Conservation (phyloP, 2,329 filamentous ascomycete genomes). For the Taxawa tesnikishii region DNA sequence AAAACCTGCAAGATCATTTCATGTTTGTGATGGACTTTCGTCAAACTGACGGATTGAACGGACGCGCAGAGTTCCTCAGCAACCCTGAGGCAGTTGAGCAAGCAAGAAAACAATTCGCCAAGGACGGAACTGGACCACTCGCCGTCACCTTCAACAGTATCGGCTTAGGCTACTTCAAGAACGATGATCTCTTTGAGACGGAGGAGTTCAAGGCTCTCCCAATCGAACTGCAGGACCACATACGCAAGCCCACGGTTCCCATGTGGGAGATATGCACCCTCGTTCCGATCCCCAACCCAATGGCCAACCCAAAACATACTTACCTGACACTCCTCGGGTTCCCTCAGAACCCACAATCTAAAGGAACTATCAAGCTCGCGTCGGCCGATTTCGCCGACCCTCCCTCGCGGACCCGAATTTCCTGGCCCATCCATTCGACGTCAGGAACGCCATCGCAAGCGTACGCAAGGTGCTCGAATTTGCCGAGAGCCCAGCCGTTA, state of each 20-base stretch:
- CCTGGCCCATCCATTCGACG: not conserved
- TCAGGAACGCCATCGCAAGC: not conserved
- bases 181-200: not conserved
- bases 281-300: not conserved
- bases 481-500: not conserved
- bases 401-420: not conserved
- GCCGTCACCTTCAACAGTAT: not conserved
- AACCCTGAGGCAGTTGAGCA: not conserved
- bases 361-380: not conserved
- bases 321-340: not conserved
- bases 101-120: not conserved
- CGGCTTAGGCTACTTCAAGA: not conserved
- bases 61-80: not conserved
- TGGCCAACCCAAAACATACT: not conserved
- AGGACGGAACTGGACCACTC: not conserved
- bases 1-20: conserved; percentile 50
- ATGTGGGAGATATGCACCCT: not conserved
- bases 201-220: not conserved
- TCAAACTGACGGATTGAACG: not conserved
- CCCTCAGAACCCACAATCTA: not conserved
- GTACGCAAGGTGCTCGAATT: not conserved
- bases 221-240: not conserved
- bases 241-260: not conserved
- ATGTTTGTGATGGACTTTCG: conserved; percentile 7
- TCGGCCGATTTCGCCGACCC: not conserved